Base-by-base conservation (phyloP, 164 flowering plant species). In the Magnolia sinica region DNA sequence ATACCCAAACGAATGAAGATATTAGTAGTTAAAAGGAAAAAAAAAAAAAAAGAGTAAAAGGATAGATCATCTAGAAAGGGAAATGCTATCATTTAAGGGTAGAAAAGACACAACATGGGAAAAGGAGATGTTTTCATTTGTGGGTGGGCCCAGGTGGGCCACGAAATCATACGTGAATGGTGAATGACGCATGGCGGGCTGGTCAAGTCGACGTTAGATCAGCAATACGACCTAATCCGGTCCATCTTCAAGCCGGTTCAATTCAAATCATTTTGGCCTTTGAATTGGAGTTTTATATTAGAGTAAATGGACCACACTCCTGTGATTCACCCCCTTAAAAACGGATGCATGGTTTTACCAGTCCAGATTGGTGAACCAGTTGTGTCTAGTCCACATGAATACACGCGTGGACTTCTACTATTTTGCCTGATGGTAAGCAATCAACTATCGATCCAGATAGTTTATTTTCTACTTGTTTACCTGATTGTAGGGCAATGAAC, bases 181-280 rank as follows among this genome's bases (percentile, higher is more conserved):
- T 77, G 71, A 77, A 77, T 72, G 79, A 77, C 75, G 79, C 65
- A 66, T 22, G 76, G 79, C 76, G 75, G 79, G 76, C 51, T 22
- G 58, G 24, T 49, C 37, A 49, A 20, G 10, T 24, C 19, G 50
- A 50, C 20, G 31, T 24, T 37, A 16, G 11, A 55, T 55, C 61
- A 55, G 61, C 61, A 55, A 55, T 37, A 37, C 45, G 45, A 37
- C 4, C 45, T 55, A 9, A 55, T 55, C 61, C 18, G 61, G 45
- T 37, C 45, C 45, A 37, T 37, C 45, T 37, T 37, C 5, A 37
- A 37, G 45, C 45, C 45, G 5, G 45, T 37, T 37, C 45, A 37
- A 37, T 37, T 37, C 64, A 18, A 59, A 59, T 18, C 64, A 59
- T 59, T 18, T 59, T 59, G 19, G 64, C 64, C 19, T 2, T 59